Evolutionary conservation across 2,329 filamentous ascomycete species (phyloP), one percentile per base, ranked within the genome.

Genomic region (Emericellopsis atlantica): DNA sequence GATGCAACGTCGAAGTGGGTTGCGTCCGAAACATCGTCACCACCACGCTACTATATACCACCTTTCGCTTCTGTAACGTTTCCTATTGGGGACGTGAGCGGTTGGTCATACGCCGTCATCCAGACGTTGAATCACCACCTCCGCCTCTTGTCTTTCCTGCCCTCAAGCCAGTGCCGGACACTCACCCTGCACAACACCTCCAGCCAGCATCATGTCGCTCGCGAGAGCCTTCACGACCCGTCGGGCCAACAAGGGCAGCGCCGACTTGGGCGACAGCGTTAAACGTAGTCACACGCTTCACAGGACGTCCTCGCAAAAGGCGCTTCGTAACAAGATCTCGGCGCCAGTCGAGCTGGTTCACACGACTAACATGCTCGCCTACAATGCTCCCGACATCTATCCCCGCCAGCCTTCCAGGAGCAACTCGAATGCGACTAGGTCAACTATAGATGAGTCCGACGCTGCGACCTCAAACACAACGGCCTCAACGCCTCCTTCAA

Each of bases 311-410:
- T 43, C 51, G 51, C 48, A 48, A 55, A 49, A 48, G 62, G 55
- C 60, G 36, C 47, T 79, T 49, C 75, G 81, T 44, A 60, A 72
- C 57, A 81, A 88, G 66, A 98, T 98, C 57, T 98, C 92, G 1
- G 77, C 73, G 4, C 92, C 92, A 1, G 73, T 95, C 40, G 81
- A 88, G 60, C 73, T 98, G 47, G 70, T 95, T 38, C 93, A 92
- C 44, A 95, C 90, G 5, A 96, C 92, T 51, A 98, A 96, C 62
- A 87, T 93, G 75, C 80, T 95, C 41, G 88, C 87, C 7, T 95
- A 95, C 72, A 90, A 90, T 56, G 89, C 92, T 9, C 90, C 90
- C 39, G 84, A 95, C 56, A 79, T 95, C 46, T 12, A 33, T 8
- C 66, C 67, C 36, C 70, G 54, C 54, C 58, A 48, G n/a, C 51